Percentiles rank a stretch among this genome's conserved stretches.
These are phyloP conservation scores for Aureobasidium mangrovei DNA, from an alignment of 2,329 filamentous ascomycete genomes.

Conservation along the genomic window DNA sequence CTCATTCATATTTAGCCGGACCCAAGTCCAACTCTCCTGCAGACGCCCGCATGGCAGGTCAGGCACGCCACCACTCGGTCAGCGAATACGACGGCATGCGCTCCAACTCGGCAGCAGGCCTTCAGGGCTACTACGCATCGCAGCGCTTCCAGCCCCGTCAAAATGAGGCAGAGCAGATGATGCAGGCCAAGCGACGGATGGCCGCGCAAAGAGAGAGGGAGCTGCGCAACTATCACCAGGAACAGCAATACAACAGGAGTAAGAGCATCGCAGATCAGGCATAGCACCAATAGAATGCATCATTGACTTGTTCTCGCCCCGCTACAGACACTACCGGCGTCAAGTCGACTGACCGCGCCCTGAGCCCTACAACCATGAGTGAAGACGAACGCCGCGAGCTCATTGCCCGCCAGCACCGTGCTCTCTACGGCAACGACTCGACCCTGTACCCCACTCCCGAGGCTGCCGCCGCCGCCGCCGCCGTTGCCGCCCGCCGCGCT, in stretches of 20 bases:
- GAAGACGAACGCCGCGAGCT: conserved; percentile 94
- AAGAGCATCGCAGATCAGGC: conserved; percentile 47
- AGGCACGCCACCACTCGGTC: conserved; percentile 72
- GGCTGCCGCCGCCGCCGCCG: conserved; percentile 49
- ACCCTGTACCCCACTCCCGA: conserved; percentile 66
- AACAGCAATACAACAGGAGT: conserved; percentile 99
- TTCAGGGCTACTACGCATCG: conserved; percentile 88
- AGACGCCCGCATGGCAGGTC: conserved; percentile 59
- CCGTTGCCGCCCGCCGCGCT: conserved; percentile 55
- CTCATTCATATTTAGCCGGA: background rate
- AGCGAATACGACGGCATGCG: conserved; percentile 74
- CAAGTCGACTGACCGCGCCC: conserved; percentile 71
- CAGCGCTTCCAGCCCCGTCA: conserved; percentile 84
- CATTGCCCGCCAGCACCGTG: conserved; percentile 90
- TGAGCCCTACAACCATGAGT: conserved; percentile 76
- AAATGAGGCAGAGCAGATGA: conserved; percentile 94
- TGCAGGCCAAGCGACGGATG: conserved; percentile 98
- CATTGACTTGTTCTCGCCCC: conserved; percentile 36
- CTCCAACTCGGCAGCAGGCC: conserved; percentile 64
- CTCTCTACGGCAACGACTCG: conserved; percentile 71
- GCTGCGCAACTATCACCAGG: conserved; percentile 98
- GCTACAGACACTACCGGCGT: conserved; percentile 57
- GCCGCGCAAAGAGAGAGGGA: conserved; percentile 98
- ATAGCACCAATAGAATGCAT: conserved; percentile 14
- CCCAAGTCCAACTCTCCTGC: conserved; percentile 6